Base-by-base conservation (phyloP, 2,329 filamentous ascomycete genomes). In the Graphilbum sp. region DNA sequence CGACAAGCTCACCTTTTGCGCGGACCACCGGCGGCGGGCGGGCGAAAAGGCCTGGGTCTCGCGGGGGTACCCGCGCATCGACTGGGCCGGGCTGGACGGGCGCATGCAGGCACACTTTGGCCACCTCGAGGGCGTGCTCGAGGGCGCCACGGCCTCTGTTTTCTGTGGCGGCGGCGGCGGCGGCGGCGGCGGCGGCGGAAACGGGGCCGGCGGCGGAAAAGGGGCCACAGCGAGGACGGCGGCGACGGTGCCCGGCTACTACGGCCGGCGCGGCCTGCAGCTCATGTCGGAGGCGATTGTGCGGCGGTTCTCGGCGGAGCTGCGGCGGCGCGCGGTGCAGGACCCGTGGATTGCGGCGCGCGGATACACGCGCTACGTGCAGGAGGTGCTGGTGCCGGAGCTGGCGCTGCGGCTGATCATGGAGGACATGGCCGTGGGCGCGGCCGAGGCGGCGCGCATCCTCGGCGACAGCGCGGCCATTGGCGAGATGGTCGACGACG, bases 331-430 rank as follows among this genome's bases (percentile, higher is more conserved):
- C 39, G 72, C 78, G 2, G 61, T 75, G 15, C 62, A 67, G 37
- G 81, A 88, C 51, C 59, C 63, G 15, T 61, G 84, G 16, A 70
- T 87, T 41, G 69, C 77, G 13, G 69, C 70, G 1, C 65, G 78
- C 24, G 79, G 80, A 2, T 67, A 77, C 27, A 72, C 72, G 5
- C 69, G 67, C 19, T 88, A 79, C 48, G 72, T 86, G 3, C 79
- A 86, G 54, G 64, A 67, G 1, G 82, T 88, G 2, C 59, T 93
- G 43, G 81, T 92, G 19, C 81, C 83, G 0, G 86, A 93, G 53
- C 51, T 74, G 45, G 62, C 67, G 19, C 59, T 67, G 27, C 59
- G 55, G 42, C 55, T 75, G 37, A 69, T 74, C 43, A 66, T 63
- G 56, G 67, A 75, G 47, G 71, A 74, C 43, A 66, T 74, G 63